Percentiles rank a stretch among this genome's conserved stretches.
These are phyloP conservation scores for Mucor lusitanicus DNA, from an alignment of 371 early-diverging fungal genomes.

Conservation along the genomic window DNA sequence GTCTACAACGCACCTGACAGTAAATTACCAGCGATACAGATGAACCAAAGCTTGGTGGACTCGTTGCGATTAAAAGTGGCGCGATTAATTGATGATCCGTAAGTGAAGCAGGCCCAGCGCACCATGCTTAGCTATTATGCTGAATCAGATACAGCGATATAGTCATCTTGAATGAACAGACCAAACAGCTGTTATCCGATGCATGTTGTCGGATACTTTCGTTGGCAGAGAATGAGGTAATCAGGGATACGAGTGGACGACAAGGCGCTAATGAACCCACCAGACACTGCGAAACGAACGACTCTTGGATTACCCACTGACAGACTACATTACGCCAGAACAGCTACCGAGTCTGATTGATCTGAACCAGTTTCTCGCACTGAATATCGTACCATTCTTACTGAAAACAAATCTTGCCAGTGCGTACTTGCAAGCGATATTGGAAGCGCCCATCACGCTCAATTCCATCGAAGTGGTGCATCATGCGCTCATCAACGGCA, in stretches of 20 bases:
- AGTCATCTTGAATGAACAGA: slow-evolving; percentile 8
- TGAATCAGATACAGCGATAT: slow-evolving; percentile 6
- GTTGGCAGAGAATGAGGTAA: slow-evolving; percentile 45
- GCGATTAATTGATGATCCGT: slow-evolving; percentile 40
- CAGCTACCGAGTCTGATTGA: slow-evolving; percentile 33
- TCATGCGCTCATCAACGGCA: slow-evolving; percentile 45
- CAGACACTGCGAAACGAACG: slow-evolving; percentile 19
- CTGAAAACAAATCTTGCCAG: slow-evolving; percentile 6
- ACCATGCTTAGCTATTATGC: too few species aligned
- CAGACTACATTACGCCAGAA: slow-evolving; percentile 17
- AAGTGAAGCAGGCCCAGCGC: slow-evolving; percentile 1
- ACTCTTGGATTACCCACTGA: slow-evolving; percentile 10
- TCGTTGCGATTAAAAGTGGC: slow-evolving; percentile 25
- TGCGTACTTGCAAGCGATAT: slow-evolving; percentile 32
- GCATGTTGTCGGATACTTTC: slow-evolving; percentile 35
- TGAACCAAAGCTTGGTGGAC: slow-evolving; percentile 2
- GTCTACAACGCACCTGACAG: slow-evolving; percentile 15
- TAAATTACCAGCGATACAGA: slow-evolving; percentile 12
- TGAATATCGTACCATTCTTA: slow-evolving; percentile 30
- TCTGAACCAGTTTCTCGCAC: slow-evolving; percentile 39
- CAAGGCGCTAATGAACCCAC: background rate
- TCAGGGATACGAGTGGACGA: background rate
- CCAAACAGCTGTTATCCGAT: slow-evolving; percentile 11
- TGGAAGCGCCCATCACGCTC: slow-evolving; percentile 26
- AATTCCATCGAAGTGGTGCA: slow-evolving; percentile 70